Base-by-base conservation (phyloP, 352 stramenopile species). In the Pythium utonaiense region DNA sequence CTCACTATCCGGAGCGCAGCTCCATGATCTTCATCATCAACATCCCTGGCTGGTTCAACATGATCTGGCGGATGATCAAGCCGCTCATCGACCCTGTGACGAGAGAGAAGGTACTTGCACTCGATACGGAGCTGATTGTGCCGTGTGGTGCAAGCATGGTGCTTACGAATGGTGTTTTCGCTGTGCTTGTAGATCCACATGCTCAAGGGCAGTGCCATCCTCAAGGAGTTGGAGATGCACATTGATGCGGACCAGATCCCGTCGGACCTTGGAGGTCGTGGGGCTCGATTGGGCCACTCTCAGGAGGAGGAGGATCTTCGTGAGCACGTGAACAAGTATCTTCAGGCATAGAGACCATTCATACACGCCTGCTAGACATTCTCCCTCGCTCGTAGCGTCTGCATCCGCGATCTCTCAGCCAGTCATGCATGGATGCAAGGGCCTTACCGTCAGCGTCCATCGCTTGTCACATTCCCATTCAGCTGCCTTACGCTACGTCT, bases 11-110 rank as follows among this genome's bases (percentile, higher is more conserved):
- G 6, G 89, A 97, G 66, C 80, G 95, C 31, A 96, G 88, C 44
- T 89, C 95, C 52, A 92, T 96, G 60, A 98, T 97, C 60, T 92
- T 98, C 44, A 93, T 98, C 47, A 88, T 98, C 55, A 98, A 98
- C 78, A 95, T 97, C 28, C 95, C 95, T 0, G 86, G 80, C 51
- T 98, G 95, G 95, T 97, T 98, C 71, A 89, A 95, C 71, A 90
- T 91, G 62, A 82, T 98, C 41, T 98, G 95, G 80, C 91, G 91
- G 50, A 84, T 98, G 57, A 84, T 98, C 49, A 96, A 96, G 74
- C 93, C 95, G 21, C 57, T 98, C 40, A 87, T 98, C 55, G 83
- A 97, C 56, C 92, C 96, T 27, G 92, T 95, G 10, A 98, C 95
- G n/a, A 86, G 90, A 59, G 78, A 97, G 54, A 98, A 98, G 78